phyloP scores from a whole-genome alignment of 257 asterid genomes.

The Vinca minor region DNA sequence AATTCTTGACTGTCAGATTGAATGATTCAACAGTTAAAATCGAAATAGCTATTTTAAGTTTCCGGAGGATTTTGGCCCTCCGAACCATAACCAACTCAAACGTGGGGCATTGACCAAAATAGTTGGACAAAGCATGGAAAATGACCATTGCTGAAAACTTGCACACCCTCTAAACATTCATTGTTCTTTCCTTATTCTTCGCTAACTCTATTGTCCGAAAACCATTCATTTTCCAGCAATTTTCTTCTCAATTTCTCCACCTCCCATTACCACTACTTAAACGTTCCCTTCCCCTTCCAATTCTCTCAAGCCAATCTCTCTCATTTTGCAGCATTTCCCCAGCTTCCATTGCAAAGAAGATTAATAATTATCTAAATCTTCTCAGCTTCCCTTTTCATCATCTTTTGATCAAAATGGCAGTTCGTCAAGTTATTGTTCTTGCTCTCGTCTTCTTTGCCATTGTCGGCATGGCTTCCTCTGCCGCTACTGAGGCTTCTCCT shows the following conservation, averaged over 20 bases:
- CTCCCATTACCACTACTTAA: constrained; percentile 3
- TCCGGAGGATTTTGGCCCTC: too few relatives aligned
- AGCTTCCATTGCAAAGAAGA: constrained; percentile 6
- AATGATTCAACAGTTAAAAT: too few relatives aligned
- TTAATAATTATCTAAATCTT: too few relatives aligned
- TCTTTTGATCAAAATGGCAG: constrained; percentile 12
- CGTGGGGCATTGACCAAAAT: too few relatives aligned
- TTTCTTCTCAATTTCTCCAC: not conserved
- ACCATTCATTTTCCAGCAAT: too few relatives aligned
- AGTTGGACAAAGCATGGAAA: too few relatives aligned
- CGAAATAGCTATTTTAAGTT: too few relatives aligned
- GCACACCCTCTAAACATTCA: not conserved
- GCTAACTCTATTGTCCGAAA: not conserved
- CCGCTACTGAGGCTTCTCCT: constrained; percentile 4
- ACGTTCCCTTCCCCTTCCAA: not conserved
- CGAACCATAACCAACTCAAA: too few relatives aligned
- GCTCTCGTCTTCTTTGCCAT: constrained; percentile 45
- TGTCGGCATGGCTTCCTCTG: constrained; percentile 32
- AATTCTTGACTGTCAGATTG: too few relatives aligned
- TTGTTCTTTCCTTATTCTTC: not conserved
- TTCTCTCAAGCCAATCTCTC: not conserved
- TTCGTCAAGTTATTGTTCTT: constrained; percentile 24
- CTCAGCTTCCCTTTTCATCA: too few relatives aligned
- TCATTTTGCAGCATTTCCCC: too few relatives aligned
- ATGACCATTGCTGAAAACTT: not conserved